Percentiles rank a stretch among this genome's conserved stretches.
These are phyloP conservation scores for Exophiala viscosa DNA, from an alignment of 2,329 filamentous ascomycete genomes.

Conservation along the genomic window DNA sequence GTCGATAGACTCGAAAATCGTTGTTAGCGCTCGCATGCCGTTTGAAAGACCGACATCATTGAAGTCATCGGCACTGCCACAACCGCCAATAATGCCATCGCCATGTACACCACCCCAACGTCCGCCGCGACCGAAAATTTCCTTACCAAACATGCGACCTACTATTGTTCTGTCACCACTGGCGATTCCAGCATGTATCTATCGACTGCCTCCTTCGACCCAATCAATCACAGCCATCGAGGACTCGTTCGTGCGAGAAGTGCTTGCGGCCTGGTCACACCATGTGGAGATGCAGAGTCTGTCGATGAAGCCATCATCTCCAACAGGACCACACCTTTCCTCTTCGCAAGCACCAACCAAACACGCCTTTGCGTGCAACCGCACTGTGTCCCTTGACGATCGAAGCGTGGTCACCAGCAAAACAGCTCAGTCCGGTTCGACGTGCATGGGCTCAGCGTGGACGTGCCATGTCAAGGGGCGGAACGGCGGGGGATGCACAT, in stretches of 20 bases:
- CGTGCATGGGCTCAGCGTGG: not conserved
- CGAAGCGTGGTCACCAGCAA: not conserved
- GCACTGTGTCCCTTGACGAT: not conserved
- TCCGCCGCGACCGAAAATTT: constrained; percentile 25
- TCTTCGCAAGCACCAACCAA: not conserved
- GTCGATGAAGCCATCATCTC: not conserved
- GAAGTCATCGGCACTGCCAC: constrained; percentile 4
- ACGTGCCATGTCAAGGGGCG: not conserved
- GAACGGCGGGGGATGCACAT: not conserved
- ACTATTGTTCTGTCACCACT: constrained; percentile 23
- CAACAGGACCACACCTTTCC: not conserved
- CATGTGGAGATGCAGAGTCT: not conserved
- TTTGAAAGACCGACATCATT: constrained; percentile 1
- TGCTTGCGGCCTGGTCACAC: constrained; percentile 4
- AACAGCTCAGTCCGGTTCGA: not conserved
- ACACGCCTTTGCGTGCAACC: not conserved
- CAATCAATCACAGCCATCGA: not conserved
- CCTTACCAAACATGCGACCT: constrained; percentile 23
- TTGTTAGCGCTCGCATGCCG: not conserved
- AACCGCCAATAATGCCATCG: not conserved
- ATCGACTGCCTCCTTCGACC: not conserved
- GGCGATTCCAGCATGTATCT: constrained; percentile 5
- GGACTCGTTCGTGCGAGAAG: constrained; percentile 5
- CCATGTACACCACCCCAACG: constrained; percentile 15
- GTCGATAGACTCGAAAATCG: too few species aligned